These are phyloP conservation scores for Neospermospora avenae DNA, from an alignment of 2,329 filamentous ascomycete species.

Conservation along the genomic window DNA sequence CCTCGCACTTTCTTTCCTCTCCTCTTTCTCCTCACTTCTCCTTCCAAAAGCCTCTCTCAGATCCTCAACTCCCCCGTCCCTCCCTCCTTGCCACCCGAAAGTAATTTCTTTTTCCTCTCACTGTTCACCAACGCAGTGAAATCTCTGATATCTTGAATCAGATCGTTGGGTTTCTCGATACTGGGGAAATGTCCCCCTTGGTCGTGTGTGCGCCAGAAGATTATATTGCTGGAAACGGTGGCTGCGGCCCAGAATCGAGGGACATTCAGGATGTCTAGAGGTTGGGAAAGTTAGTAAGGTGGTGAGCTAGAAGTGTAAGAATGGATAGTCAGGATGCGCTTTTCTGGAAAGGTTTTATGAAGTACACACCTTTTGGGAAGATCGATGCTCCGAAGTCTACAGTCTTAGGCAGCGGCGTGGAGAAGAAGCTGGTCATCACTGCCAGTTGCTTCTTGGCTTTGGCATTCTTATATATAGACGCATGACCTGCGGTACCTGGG, in stretches of 20 bases:
- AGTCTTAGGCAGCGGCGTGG: conserved; percentile 4
- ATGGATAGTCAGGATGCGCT: no score
- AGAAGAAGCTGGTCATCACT: not conserved
- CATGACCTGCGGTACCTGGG: conserved; percentile 20
- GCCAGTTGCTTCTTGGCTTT: conserved; percentile 15
- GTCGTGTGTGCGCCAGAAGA: conserved; percentile 45
- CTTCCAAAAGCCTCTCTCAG: not conserved
- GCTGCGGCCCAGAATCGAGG: conserved; percentile 50
- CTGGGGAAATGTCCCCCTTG: conserved; percentile 52
- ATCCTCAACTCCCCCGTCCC: not conserved
- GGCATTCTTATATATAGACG: conserved; percentile 23
- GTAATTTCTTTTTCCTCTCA: conserved; percentile 32
- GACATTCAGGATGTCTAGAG: conserved; percentile 19
- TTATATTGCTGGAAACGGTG: conserved; percentile 52
- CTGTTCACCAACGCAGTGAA: conserved; percentile 53
- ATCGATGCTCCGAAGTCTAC: conserved; percentile 27
- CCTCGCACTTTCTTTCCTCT: no score
- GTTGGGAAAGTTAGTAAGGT: not conserved
- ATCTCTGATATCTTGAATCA: conserved; percentile 44
- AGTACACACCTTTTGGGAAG: conserved; percentile 22
- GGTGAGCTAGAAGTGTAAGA: no score
- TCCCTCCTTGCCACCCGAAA: not conserved
- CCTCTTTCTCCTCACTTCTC: not conserved
- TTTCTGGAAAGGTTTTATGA: not conserved
- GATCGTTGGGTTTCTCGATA: conserved; percentile 50